Evolutionary conservation across 768 basidiomycete species (phyloP).

Genomic region (Cystobasidium ongulense): DNA sequence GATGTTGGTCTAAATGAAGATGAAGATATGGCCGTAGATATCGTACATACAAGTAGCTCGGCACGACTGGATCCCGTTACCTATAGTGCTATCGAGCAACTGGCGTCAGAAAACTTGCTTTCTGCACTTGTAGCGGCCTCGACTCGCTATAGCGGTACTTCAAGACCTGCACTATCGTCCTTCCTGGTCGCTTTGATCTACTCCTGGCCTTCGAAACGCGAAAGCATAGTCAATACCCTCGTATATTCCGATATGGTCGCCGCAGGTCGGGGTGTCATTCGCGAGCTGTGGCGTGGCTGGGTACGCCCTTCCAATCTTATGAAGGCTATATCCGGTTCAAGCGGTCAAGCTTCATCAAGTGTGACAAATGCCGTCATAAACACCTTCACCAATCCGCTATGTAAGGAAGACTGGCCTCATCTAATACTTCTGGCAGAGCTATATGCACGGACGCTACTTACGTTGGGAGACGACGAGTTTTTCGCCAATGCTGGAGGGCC

Average conservation of each 20-base stretch:
- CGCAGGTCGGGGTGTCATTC: constrained; percentile 57
- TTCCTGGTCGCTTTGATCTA: constrained; percentile 28
- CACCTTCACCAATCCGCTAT: constrained; percentile 48
- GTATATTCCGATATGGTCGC: constrained; percentile 20
- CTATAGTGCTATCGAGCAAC: background rate
- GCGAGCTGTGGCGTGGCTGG: constrained; percentile 63
- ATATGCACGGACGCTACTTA: constrained; percentile 73
- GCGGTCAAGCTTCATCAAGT: constrained; percentile 6
- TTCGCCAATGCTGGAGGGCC: constrained; percentile 49
- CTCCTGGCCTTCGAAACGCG: constrained; percentile 7
- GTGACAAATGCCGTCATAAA: constrained; percentile 9
- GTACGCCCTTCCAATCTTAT: constrained; percentile 61
- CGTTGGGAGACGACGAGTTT: constrained; percentile 96
- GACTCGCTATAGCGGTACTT: constrained; percentile 24
- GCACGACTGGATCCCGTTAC: constrained; percentile 21
- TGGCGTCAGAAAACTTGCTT: constrained; percentile 29
- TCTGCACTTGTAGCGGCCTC: background rate
- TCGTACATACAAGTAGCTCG: background rate
- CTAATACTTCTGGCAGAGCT: constrained; percentile 71
- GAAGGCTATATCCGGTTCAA: constrained; percentile 48
- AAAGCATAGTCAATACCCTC: constrained; percentile 29
- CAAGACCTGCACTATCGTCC: constrained; percentile 20
- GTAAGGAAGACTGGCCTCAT: constrained; percentile 56
- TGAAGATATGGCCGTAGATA: constrained; percentile 1
- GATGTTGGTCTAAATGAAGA: constrained; percentile 16